Base-by-base conservation (phyloP, 2,329 filamentous ascomycete genomes). In the Nigrograna mackinnonii region DNA sequence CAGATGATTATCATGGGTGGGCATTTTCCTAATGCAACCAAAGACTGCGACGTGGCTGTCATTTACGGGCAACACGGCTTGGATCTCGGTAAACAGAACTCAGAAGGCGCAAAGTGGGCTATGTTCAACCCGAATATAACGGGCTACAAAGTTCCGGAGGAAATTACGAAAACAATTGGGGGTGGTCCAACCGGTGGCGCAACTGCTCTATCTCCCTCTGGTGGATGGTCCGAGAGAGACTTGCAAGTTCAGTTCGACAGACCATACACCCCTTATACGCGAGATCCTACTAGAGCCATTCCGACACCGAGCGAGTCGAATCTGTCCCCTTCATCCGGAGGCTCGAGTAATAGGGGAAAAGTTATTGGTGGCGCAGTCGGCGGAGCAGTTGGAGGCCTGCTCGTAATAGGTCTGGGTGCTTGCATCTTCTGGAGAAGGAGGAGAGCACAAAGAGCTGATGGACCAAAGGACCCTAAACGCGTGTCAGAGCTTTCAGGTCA, bases 1-100 rank as follows among this genome's bases (percentile, higher is more conserved):
- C 82, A 85, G 58, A 83, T 84, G 76, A 68, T 84, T 22, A 72
- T 84, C 35, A 76, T 83, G 37, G 80, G 82, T 20, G 82, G 82
- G n/a, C 71, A 69, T 6, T 80, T 82, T 46, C 77, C 80, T 0
- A 55, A 72, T 19, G 62, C 57, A 2, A 47, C 50, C 2, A 33
- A 9, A 11, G 53, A 68, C 7, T 54, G 80, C 52, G 80, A 84
- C 51, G 67, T 67, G 17, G 69, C 72, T 1, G 60, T 62, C 5
- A 68, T 75, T 18, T 80, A 74, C 68, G 79, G 75, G 5, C 74
- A 73, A 11, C 79, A 83, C 57, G 76, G 78, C 45, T 55, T 77
- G 13, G 73, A 81, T 52, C 62, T 80, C 16, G 74, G 78, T 11
- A 47, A 47, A 36, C 7, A 26, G 6, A 54, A 54, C 20, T 4